These are phyloP conservation scores for Sordariomycetes sp. DNA, from an alignment of 2,329 filamentous ascomycete species.

Conservation along the genomic window DNA sequence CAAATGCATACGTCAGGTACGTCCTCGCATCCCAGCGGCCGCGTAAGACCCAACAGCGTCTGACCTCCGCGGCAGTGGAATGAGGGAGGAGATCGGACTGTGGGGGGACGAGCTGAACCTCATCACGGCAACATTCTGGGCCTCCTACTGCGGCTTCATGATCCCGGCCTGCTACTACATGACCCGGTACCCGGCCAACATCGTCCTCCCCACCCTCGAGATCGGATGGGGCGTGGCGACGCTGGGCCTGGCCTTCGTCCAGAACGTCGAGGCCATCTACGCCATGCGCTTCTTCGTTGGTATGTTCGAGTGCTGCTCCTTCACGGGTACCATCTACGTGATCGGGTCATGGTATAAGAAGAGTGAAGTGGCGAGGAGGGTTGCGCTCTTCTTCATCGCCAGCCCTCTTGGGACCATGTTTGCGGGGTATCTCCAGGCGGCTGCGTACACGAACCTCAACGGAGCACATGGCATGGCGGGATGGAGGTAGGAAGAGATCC, in stretches of 20 bases:
- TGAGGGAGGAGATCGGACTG: constrained; percentile 22
- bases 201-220: constrained; percentile 17
- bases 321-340: constrained; percentile 19
- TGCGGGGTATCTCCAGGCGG: constrained; percentile 40
- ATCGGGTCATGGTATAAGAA: constrained; percentile 24
- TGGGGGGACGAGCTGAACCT: constrained; percentile 22
- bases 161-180: constrained; percentile 26
- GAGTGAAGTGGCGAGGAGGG: constrained; percentile 30
- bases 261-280: constrained; percentile 19
- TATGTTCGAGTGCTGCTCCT: constrained; percentile 17
- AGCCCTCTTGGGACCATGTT: constrained; percentile 41
- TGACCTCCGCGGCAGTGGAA: constrained; percentile 17
- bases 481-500: constrained; percentile 21
- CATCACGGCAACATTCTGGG: constrained; percentile 19
- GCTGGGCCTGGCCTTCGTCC: constrained; percentile 18
- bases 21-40: neutral
- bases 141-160: constrained; percentile 27
- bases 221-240: constrained; percentile 19
- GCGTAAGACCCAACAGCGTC: neutral
- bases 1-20: constrained; percentile 24
- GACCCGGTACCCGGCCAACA: constrained; percentile 23
- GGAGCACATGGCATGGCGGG: constrained; percentile 35
- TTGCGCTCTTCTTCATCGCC: constrained; percentile 36
- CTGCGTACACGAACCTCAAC: constrained; percentile 41
- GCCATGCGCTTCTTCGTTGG: constrained; percentile 24